A percentile compares a stretch with the other conserved stretches of the same genome.
Conservation (phyloP, 768 basidiomycete genomes). For the Leccinum aurantiacum region DNA sequence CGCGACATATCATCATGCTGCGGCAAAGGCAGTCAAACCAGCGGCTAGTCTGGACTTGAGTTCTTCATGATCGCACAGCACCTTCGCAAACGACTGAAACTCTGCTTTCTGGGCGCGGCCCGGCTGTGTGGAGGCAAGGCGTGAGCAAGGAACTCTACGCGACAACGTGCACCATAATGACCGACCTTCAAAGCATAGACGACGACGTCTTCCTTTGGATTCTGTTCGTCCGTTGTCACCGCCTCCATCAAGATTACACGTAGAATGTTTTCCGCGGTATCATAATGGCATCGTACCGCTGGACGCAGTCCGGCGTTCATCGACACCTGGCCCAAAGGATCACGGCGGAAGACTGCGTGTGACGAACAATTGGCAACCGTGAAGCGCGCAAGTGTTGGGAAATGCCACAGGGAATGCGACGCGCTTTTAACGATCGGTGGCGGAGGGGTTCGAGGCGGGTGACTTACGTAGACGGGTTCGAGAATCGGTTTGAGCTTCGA, state of each 20-base stretch:
- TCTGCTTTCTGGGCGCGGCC: slow-evolving; percentile 49
- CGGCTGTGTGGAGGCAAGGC: slow-evolving; percentile 21
- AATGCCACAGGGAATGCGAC: slow-evolving; percentile 5
- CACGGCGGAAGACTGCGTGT: slow-evolving; percentile 62
- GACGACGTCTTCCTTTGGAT: slow-evolving; percentile 43
- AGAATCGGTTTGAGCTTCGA: slow-evolving; percentile 12
- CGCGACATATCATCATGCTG: slow-evolving; percentile 15
- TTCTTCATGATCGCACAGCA: slow-evolving; percentile 40
- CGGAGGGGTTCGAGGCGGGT: slow-evolving; percentile 19
- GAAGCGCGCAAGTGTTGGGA: neutral
- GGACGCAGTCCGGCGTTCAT: slow-evolving; percentile 62
- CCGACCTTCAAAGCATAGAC: slow-evolving; percentile 66
- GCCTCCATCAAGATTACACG: slow-evolving; percentile 56
- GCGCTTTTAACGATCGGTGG: slow-evolving; percentile 20
- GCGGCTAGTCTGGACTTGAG: slow-evolving; percentile 20
- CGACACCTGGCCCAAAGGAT: slow-evolving; percentile 67
- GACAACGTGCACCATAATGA: neutral
- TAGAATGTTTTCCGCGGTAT: slow-evolving; percentile 53
- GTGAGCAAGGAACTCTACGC: neutral
- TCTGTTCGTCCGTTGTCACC: slow-evolving; percentile 26
- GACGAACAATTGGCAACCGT: neutral
- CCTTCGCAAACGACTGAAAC: slow-evolving; percentile 52
- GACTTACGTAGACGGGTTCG: slow-evolving; percentile 36
- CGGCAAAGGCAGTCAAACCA: slow-evolving; percentile 1
- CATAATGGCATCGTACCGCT: slow-evolving; percentile 57